Evolutionary conservation across 2,329 filamentous ascomycete species (phyloP).

Genomic region (Albophoma yamanashiensis): DNA sequence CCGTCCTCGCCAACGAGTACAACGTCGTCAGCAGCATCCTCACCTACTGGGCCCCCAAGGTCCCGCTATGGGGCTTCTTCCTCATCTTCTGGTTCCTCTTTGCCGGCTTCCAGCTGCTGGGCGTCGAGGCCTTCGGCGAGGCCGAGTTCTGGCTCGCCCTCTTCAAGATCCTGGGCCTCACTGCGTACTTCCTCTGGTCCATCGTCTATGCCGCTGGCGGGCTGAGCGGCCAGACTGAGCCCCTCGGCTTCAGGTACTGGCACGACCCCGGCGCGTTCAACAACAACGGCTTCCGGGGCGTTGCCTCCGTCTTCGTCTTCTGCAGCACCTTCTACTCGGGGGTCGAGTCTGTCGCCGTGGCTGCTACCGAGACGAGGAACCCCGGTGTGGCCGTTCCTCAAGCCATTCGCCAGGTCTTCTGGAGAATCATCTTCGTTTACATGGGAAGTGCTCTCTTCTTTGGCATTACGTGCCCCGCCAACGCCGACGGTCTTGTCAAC

Average conservation of each 20-base stretch:
- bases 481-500: conserved; percentile 52
- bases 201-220: conserved; percentile 62
- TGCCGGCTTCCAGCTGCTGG: conserved; percentile 56
- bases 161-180: conserved; percentile 58
- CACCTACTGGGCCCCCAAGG: conserved; percentile 51
- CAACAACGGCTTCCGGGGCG: conserved; percentile 54
- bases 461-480: conserved; percentile 61
- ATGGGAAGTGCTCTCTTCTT: conserved; percentile 67
- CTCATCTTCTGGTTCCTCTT: conserved; percentile 67
- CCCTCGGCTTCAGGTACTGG: conserved; percentile 64
- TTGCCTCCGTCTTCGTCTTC: conserved; percentile 57
- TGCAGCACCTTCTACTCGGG: conserved; percentile 64
- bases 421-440: conserved; percentile 51
- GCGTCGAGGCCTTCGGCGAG: conserved; percentile 66
- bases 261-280: conserved; percentile 57
- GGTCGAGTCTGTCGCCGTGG: conserved; percentile 52
- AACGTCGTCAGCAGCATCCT: conserved; percentile 58
- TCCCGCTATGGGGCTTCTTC: conserved; percentile 58
- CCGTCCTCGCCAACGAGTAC: conserved; percentile 59
- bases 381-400: conserved; percentile 43
- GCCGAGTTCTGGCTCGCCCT: conserved; percentile 71
- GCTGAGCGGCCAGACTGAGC: conserved; percentile 43
- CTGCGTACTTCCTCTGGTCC: conserved; percentile 64
- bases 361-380: conserved; percentile 50
- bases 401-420: conserved; percentile 50